These are phyloP conservation scores for Penicillium coffeae DNA, from an alignment of 495 filamentous ascomycete genomes.

Conservation along the genomic window DNA sequence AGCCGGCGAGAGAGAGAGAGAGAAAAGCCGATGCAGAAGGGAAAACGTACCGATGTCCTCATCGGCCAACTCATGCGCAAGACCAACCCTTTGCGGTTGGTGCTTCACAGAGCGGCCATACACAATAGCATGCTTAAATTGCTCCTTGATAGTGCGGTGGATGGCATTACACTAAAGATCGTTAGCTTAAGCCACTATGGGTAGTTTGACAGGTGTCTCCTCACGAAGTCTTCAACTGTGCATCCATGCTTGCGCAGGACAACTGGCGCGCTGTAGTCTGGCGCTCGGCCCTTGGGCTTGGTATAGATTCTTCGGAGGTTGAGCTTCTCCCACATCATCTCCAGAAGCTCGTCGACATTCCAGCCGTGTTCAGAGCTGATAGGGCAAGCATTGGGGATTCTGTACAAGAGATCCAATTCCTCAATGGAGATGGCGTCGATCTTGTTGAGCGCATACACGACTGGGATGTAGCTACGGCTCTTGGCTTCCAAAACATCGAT, in stretches of 20 bases:
- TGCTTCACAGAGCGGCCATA: conserved; percentile 98
- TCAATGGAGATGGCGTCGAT: conserved; percentile 98
- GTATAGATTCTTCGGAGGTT: conserved; percentile 91
- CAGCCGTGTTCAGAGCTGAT: conserved; percentile 98
- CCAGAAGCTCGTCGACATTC: conserved; percentile 96
- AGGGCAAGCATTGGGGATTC: conserved; percentile 93
- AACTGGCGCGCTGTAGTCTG: conserved; percentile 89
- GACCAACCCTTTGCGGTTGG: conserved; percentile 92
- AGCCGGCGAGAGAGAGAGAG: no score
- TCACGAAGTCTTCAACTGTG: conserved; percentile 95
- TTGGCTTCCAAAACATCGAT: conserved; percentile 97
- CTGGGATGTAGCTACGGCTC: conserved; percentile 91
- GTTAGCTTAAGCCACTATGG: conserved; percentile 23
- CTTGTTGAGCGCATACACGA: conserved; percentile 98
- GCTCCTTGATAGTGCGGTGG: conserved; percentile 91
- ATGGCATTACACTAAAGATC: conserved; percentile 81
- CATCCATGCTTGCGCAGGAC: conserved; percentile 77
- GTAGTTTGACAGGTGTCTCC: conserved; percentile 19
- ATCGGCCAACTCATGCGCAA: conserved; percentile 86
- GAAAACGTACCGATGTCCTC: conserved; percentile 90
- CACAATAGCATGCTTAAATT: conserved; percentile 92
- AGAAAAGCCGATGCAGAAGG: no score
- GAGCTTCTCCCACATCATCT: conserved; percentile 98
- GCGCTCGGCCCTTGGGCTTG: conserved; percentile 92
- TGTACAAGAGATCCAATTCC: conserved; percentile 91